Evolutionary conservation across 2,329 filamentous ascomycete species (phyloP), one percentile per base, ranked within the genome.

Genomic region (Bisporella sp.): DNA sequence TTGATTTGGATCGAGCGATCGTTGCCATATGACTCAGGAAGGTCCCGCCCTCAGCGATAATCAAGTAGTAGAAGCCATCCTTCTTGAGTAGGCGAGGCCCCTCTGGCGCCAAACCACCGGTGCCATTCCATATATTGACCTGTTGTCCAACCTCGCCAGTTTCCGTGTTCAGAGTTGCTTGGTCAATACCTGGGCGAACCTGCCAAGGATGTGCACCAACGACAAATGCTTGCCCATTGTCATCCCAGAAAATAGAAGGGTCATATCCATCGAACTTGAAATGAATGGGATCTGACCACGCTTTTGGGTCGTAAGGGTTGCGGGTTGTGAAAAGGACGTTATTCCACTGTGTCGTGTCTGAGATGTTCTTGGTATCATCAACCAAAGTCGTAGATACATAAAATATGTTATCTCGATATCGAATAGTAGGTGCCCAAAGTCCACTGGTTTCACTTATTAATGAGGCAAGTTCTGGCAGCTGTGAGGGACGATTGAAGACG

Each of bases 31-130:
- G 75, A 6, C 69, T 64, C 1, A 70, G 57, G 1, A 71, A 71
- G 0, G 77, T 80, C 3, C 77, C 77, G 37, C 75, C 75, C 62
- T 81, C 77, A 0, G 76, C 75, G 0, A 72, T 73, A n/a, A 79
- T 64, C 2, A 79, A 64, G 52, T 79, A 80, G 56, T 77, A 79
- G 53, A 69, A 79, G 0, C 64, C 69, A 29, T 75, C 75, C 31
- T 72, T 73, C 41, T 68, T 69, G 58, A 75, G 76, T 30, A 81
- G 71, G 44, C 80, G 77, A 0, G 78, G 77, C 0, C 77, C 79
- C 55, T 80, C 78, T 0, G 78, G 64, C 9, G 66, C 56, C 48
- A 64, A 35, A 5, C 70, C 68, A 0, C 72, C 72, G 0, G 71
- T 75, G 1, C 76, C 75, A 31, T 74, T 71, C 75, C 75, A 76